Conservation (phyloP, 2,329 filamentous ascomycete species). For the Ascochyta koolunga region DNA sequence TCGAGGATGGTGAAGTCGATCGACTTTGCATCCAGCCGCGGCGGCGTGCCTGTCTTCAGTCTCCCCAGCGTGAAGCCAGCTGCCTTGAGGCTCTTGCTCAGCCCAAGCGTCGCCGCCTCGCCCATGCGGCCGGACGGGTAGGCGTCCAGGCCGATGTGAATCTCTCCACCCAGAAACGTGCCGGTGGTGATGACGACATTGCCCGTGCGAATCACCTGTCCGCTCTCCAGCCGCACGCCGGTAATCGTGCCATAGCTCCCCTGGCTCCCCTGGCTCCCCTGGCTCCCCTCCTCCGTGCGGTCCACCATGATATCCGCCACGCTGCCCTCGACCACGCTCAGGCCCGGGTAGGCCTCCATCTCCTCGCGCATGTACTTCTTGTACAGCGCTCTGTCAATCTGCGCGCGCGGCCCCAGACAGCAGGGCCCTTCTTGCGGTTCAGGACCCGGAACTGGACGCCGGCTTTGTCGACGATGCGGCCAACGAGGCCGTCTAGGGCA, state of each 20-base stretch:
- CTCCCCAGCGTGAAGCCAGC: conserved; percentile 89
- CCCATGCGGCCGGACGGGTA: conserved; percentile 92
- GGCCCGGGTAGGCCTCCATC: conserved; percentile 75
- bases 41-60: conserved; percentile 94
- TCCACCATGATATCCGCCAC: conserved; percentile 89
- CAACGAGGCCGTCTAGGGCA: conserved; percentile 88
- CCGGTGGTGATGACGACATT: conserved; percentile 95
- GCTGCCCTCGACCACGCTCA: conserved; percentile 82
- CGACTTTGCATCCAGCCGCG: conserved; percentile 78
- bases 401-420: conserved; percentile 94
- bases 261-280: conserved; percentile 53
- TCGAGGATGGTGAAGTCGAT: conserved; percentile 80
- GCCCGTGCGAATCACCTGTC: conserved; percentile 78
- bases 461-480: conserved; percentile 88
- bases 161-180: conserved; percentile 93
- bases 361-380: conserved; percentile 90
- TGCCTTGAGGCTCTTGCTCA: conserved; percentile 87
- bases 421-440: conserved; percentile 88
- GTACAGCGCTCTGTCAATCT: conserved; percentile 92
- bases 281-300: conserved; percentile 53
- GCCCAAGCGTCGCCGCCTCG: conserved; percentile 87
- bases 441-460: conserved; percentile 92
- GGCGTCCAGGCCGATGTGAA: conserved; percentile 86
- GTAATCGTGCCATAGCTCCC: conserved; percentile 73
- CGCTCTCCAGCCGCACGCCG: conserved; percentile 85